These are phyloP conservation scores for Fermentozyma sake DNA, from an alignment of 1,139 yeast species.

Conservation along the genomic window DNA sequence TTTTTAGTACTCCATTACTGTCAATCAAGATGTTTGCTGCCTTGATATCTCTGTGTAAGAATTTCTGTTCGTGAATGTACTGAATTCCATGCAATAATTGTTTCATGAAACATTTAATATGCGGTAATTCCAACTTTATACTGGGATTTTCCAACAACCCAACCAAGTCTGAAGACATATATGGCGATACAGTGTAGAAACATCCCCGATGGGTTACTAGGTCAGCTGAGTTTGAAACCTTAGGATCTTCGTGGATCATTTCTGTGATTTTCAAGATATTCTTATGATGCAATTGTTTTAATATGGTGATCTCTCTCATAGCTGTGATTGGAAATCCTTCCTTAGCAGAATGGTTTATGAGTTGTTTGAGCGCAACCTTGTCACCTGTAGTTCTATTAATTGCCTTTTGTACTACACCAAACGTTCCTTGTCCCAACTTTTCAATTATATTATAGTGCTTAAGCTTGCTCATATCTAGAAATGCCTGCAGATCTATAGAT, in stretches of 20 bases:
- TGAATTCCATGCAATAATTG: constrained; percentile 79
- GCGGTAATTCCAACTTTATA: constrained; percentile 55
- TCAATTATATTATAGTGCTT: constrained; percentile 30
- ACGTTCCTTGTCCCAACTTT: constrained; percentile 46
- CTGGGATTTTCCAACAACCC: constrained; percentile 86
- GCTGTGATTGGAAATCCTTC: constrained; percentile 97
- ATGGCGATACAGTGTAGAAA: constrained; percentile 88
- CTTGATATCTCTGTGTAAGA: constrained; percentile 87
- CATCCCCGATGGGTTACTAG: constrained; percentile 40
- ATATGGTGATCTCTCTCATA: constrained; percentile 81
- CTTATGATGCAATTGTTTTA: constrained; percentile 64
- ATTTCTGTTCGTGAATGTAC: constrained; percentile 69
- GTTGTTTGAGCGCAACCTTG: constrained; percentile 62
- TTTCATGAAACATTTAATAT: constrained; percentile 77
- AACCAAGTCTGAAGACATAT: constrained; percentile 89
- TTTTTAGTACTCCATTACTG: constrained; percentile 68
- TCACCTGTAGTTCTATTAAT: constrained; percentile 24
- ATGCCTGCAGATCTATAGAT: constrained; percentile 5
- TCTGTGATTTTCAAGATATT: constrained; percentile 79
- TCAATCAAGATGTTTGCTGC: constrained; percentile 89
- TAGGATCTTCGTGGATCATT: constrained; percentile 69
- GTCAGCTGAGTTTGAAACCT: constrained; percentile 28
- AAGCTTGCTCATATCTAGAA: constrained; percentile 29
- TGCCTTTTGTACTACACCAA: constrained; percentile 49
- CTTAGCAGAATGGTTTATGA: constrained; percentile 75